Evolutionary conservation across 495 filamentous ascomycete species (phyloP), one percentile per base, ranked within the genome.

Genomic region (Stereocaulon alpinum): DNA sequence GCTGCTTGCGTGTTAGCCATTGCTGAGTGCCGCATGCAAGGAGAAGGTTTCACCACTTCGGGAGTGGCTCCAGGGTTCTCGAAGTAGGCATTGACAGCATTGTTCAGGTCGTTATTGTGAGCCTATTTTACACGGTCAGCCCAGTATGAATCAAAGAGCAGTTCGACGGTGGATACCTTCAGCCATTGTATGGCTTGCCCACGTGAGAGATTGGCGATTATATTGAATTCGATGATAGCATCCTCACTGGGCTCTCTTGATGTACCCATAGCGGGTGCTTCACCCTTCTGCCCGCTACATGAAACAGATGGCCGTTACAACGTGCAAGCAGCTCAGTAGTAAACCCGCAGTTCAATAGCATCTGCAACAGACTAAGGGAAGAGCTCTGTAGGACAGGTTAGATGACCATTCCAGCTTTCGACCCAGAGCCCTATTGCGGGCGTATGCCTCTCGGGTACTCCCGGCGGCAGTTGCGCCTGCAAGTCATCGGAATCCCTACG

Each of bases 61-160:
- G 64, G 74, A 70, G 71, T 75, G 20, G 71, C 71, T n/a, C 69
- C 70, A 7, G 74, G 75, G 58, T 79, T 74, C 67, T 81, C 77
- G 32, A 76, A 76, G 59, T 73, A 81, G 9, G 76, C 77, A 64
- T 80, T 79, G 59, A 79, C 74, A 9, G 78, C 77, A 67, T 76
- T 78, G 41, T 74, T 68, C 0, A 72, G 69, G 58, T 80, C 71
- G 41, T 74, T 70, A 45, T 76, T 69, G 60, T 80, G 71, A n/a
- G 73, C 76, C 77, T 80, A 60, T 15, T 11, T 2, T 24, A 18
- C 3, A 15, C 20, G 61, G 68, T 57, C 61, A 63, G 15, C 32
- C 15, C 20, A 40, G 7, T 10, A 17, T 50, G 40, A 15, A 20
- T 9, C 22, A 0, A 29, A 18, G 34, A n/a, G n/a, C 34, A 22